Conservation (phyloP, 495 filamentous ascomycete genomes). For the Ascobolus immersus region DNA sequence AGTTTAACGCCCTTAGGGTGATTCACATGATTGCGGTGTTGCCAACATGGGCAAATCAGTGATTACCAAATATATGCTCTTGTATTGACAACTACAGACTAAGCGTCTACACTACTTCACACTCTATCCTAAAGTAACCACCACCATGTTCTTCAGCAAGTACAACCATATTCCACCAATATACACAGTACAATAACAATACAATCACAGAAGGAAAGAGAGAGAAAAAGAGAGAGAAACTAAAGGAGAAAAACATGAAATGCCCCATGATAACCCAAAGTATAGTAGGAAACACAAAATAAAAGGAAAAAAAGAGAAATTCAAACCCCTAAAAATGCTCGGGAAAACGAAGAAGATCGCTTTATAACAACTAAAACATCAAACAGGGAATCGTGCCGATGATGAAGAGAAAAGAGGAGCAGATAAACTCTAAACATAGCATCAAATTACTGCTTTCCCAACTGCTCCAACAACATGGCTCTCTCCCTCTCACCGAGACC, state of each 20-base stretch:
- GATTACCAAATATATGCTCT: too few relatives aligned
- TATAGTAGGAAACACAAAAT: slow-evolving; percentile 7
- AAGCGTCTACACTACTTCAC: too few relatives aligned
- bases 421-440: background rate
- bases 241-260: slow-evolving; percentile 1
- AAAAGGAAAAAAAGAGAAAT: slow-evolving; percentile 4
- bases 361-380: too few relatives aligned
- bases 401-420: slow-evolving; percentile 4
- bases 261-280: slow-evolving; percentile 5
- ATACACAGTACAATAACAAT: slow-evolving; percentile 2
- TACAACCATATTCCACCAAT: too few relatives aligned
- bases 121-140: too few relatives aligned
- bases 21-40: too few relatives aligned
- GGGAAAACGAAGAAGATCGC: background rate
- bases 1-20: too few relatives aligned
- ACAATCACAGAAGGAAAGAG: background rate
- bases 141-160: too few relatives aligned
- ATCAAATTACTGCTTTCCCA: slow-evolving; percentile 21
- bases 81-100: too few relatives aligned
- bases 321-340: slow-evolving; percentile 2
- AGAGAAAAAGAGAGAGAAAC: slow-evolving; percentile 1
- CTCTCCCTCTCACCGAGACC: slow-evolving; percentile 71
- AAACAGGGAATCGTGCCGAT: slow-evolving; percentile 5
- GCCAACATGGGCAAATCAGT: too few relatives aligned
- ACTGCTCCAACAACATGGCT: slow-evolving; percentile 56